Conservation (phyloP, 495 filamentous ascomycete species). For the Penicillium subrubescens region DNA sequence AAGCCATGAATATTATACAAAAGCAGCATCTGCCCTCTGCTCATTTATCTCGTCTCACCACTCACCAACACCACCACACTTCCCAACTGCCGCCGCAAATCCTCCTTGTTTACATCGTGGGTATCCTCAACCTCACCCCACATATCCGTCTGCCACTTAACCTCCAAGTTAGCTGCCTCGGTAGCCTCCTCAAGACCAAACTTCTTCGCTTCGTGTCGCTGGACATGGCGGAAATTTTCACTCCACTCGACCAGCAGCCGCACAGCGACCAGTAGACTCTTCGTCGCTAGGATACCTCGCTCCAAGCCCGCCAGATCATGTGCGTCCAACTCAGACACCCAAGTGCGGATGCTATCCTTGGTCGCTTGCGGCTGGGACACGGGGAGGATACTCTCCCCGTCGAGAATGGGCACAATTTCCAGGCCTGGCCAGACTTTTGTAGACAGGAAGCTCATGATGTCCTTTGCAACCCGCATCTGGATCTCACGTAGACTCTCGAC, state of each 20-base stretch:
- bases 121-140: conserved; percentile 99
- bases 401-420: conserved; percentile 73
- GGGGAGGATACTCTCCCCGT: conserved; percentile 71
- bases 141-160: conserved; percentile 82
- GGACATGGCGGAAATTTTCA: conserved; percentile 58
- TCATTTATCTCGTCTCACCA: conserved; percentile 46
- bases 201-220: conserved; percentile 33
- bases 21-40: neutral
- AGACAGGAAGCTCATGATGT: conserved; percentile 70
- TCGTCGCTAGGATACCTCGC: conserved; percentile 77
- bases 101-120: conserved; percentile 95
- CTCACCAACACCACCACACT: conserved; percentile 79
- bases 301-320: conserved; percentile 89
- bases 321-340: conserved; percentile 69
- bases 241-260: conserved; percentile 89
- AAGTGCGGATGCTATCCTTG: conserved; percentile 71
- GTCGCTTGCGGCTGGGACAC: conserved; percentile 68
- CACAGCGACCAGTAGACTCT: conserved; percentile 78
- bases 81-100: conserved; percentile 84
- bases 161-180: conserved; percentile 77
- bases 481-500: conserved; percentile 63
- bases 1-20: neutral
- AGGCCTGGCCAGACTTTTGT: conserved; percentile 83
- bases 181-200: conserved; percentile 68
- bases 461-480: conserved; percentile 67